Evolutionary conservation across 352 stramenopile species (phyloP), one percentile per base, ranked within the genome.

Genomic region (Phytophthora colocasiae): DNA sequence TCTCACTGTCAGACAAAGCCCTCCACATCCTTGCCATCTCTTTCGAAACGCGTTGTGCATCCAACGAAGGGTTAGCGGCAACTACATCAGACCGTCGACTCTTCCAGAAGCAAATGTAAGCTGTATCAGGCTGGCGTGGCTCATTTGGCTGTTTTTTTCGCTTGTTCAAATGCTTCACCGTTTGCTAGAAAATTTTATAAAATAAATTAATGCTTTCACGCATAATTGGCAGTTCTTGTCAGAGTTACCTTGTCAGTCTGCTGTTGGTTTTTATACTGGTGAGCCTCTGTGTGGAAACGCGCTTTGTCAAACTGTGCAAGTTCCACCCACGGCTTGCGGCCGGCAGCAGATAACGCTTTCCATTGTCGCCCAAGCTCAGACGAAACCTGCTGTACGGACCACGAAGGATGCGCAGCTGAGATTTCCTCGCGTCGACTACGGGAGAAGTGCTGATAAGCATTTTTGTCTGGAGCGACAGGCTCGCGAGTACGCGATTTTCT

Each of bases 91-190:
- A 62, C 4, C 81, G 69, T 32, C 62, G 73, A 34, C 69, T 75
- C 51, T 82, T 85, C 77, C 77, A 90, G 52, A 86, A 90, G 60
- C 73, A 90, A 48, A 83, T 89, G 47, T 90, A 90, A 3, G 81
- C 77, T 14, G 81, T 87, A 47, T 90, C 79, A 4, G 79, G 79
- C 38, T 81, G 79, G 10, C 78, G 77, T 12, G 79, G 79, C 32
- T 85, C 63, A 50, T 77, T 78, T 15, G 60, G 46, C 11, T 67
- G 50, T 52, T 86, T 85, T 59, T 70, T 75, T 14, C 71, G 70
- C 59, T 77, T 80, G 31, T 55, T 49, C 5, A 68, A 63, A n/a
- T 63, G 29, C 15, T 57, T 51, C 14, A 55, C 43, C 3, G 63
- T 26, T 53, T 66, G 38, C 47, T 72, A 22, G 6, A 9, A 50